A percentile compares a stretch with the other conserved stretches of the same genome.
These are phyloP conservation scores for Macrotyloma uniflorum DNA, from an alignment of 306 rosid species.

Conservation along the genomic window DNA sequence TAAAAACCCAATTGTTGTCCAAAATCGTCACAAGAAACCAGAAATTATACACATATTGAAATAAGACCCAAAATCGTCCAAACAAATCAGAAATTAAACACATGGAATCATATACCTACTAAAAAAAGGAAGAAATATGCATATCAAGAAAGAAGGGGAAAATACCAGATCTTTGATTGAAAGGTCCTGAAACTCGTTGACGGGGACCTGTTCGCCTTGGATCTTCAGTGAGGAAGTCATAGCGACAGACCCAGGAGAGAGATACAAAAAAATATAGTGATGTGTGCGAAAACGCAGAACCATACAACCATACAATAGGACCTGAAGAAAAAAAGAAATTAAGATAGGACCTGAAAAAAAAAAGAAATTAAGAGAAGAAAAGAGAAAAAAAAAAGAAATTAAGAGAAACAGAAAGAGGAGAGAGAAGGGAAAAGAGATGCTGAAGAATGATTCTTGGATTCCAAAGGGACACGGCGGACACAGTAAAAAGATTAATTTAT, in stretches of 20 bases:
- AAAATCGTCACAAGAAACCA: neutral
- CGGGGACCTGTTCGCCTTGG: neutral
- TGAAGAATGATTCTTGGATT: slow-evolving; percentile 30
- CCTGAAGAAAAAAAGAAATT: neutral
- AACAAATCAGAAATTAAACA: neutral
- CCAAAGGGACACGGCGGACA: neutral
- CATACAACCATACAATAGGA: neutral
- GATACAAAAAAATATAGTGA: neutral
- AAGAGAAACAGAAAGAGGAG: neutral
- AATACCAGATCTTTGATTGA: slow-evolving; percentile 42
- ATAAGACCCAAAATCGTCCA: neutral
- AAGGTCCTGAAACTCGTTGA: slow-evolving; percentile 31
- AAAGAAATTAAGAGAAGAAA: neutral
- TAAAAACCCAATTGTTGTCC: neutral
- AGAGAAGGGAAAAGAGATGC: slow-evolving; percentile 19
- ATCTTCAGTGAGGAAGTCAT: slow-evolving; percentile 39
- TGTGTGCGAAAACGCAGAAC: neutral
- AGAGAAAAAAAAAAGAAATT: neutral
- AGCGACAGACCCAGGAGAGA: slow-evolving; percentile 6
- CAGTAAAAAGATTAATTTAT: neutral
- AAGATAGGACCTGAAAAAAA: too few relatives aligned
- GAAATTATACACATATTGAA: too few relatives aligned
- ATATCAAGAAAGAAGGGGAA: neutral
- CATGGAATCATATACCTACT: neutral
- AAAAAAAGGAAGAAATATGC: slow-evolving; percentile 11